phyloP scores from a whole-genome alignment of 2,329 filamentous ascomycete species.

The Ascochyta viciae-villosae region DNA sequence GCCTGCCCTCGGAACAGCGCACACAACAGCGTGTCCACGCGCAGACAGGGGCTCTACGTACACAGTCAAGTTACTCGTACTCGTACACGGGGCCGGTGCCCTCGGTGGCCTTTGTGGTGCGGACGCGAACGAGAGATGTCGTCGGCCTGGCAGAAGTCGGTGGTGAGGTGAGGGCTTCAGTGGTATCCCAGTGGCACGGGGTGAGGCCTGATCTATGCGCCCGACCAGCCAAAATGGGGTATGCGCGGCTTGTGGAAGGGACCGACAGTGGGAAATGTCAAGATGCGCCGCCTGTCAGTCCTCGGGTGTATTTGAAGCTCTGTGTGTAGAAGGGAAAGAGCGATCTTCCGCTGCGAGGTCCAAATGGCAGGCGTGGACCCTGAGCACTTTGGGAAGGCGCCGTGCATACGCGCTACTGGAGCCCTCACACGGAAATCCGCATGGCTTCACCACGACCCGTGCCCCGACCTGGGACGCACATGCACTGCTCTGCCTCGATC shows the following conservation, averaged over 20 bases:
- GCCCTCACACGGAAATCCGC: constrained; percentile 16
- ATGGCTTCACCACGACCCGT: constrained; percentile 12
- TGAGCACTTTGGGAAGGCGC: constrained; percentile 19
- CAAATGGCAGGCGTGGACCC: constrained; percentile 19
- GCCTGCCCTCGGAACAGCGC: constrained; percentile 14
- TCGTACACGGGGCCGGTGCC: constrained; percentile 39
- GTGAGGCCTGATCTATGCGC: constrained; percentile 21
- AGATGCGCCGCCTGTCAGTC: constrained; percentile 14
- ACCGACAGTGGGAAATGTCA: constrained; percentile 17
- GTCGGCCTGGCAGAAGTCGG: constrained; percentile 19
- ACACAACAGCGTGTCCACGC: constrained; percentile 10
- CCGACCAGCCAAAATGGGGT: constrained; percentile 13
- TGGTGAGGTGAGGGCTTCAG: constrained; percentile 19
- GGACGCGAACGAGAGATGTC: constrained; percentile 15
- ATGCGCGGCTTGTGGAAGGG: constrained; percentile 14
- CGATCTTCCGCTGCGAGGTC: constrained; percentile 7
- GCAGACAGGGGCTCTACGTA: constrained; percentile 34
- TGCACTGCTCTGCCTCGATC: constrained; percentile 14
- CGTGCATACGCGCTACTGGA: constrained; percentile 18
- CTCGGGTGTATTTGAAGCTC: constrained; percentile 9
- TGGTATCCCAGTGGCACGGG: constrained; percentile 17
- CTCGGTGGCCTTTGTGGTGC: constrained; percentile 27
- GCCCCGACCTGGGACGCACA: constrained; percentile 10
- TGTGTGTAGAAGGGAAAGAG: constrained; percentile 13
- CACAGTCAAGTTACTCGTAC: constrained; percentile 20